Percentiles rank a stretch among this genome's conserved stretches.
phyloP scores from a whole-genome alignment of 306 rosid genomes.

The Rubus idaeus region DNA sequence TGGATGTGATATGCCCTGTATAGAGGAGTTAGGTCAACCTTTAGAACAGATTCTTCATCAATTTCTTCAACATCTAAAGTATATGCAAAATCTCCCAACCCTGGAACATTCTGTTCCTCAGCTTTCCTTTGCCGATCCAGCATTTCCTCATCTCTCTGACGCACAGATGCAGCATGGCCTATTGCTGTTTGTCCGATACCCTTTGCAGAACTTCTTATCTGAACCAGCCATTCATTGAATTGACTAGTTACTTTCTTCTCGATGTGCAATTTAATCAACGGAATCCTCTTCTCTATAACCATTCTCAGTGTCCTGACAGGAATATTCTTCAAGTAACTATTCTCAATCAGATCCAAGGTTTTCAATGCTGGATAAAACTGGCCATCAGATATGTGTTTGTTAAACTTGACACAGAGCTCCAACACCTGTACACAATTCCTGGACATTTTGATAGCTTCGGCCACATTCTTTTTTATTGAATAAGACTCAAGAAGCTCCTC shows the following conservation, averaged over 20 bases:
- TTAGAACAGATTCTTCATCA: constrained; percentile 65
- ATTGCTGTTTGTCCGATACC: constrained; percentile 79
- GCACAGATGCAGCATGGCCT: constrained; percentile 60
- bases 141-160: constrained; percentile 79
- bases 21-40: constrained; percentile 82
- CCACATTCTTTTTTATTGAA: constrained; percentile 74
- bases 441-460: constrained; percentile 78
- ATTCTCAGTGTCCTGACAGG: constrained; percentile 66
- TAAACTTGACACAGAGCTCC: constrained; percentile 91
- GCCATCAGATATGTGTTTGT: constrained; percentile 64
- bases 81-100: constrained; percentile 47
- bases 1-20: constrained; percentile 94
- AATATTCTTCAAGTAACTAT: constrained; percentile 50
- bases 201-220: constrained; percentile 76
- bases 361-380: constrained; percentile 78
- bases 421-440: constrained; percentile 66
- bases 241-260: constrained; percentile 76
- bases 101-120: constrained; percentile 52
- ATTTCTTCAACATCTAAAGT: constrained; percentile 68
- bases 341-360: constrained; percentile 80
- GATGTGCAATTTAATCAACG: constrained; percentile 68
- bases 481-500: constrained; percentile 91
- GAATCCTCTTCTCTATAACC: constrained; percentile 69
- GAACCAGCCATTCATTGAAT: constrained; percentile 92
- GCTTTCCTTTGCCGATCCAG: constrained; percentile 66